A percentile compares a stretch with the other conserved stretches of the same genome.
Conservation (phyloP, 805 yeast genomes). For the Pichia ethanolica region DNA sequence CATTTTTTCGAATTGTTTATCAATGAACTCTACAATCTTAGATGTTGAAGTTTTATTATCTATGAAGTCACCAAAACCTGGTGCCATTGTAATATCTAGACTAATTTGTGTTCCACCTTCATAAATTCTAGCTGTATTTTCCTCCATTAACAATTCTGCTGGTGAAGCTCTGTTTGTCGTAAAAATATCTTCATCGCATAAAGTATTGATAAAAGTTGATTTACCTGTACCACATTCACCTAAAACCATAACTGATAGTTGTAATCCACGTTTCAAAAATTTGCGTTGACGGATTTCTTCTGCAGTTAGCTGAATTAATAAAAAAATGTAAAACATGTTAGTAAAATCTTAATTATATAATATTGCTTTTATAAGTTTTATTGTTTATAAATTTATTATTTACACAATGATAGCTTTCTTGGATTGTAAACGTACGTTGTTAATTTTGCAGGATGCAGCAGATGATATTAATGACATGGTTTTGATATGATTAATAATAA, state of each 20-base stretch:
- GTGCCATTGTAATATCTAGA: slow-evolving; percentile 57
- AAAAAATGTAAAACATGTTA: not conserved
- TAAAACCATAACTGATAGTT: slow-evolving; percentile 40
- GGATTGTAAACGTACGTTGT: too few species aligned
- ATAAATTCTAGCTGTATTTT: slow-evolving; percentile 27
- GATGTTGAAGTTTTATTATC: slow-evolving; percentile 56
- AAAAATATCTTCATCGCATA: slow-evolving; percentile 51
- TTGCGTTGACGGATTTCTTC: slow-evolving; percentile 34
- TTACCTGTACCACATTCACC: slow-evolving; percentile 67
- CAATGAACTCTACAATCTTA: slow-evolving; percentile 60
- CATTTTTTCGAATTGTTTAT: slow-evolving; percentile 64
- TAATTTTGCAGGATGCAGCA: too few species aligned
- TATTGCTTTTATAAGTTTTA: not conserved
- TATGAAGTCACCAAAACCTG: slow-evolving; percentile 66
- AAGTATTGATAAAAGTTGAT: slow-evolving; percentile 70
- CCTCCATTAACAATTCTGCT: slow-evolving; percentile 24
- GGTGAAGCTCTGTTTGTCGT: slow-evolving; percentile 34
- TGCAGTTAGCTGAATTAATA: slow-evolving; percentile 18
- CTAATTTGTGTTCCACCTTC: slow-evolving; percentile 44
- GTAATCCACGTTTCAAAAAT: slow-evolving; percentile 44
- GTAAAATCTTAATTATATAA: not conserved
- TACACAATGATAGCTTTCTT: too few species aligned
- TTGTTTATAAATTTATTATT: too few species aligned
- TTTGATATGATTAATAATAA: too few species aligned
- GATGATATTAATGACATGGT: too few species aligned